Percentiles rank a stretch among this genome's conserved stretches.
These are phyloP conservation scores for Guadua angustifolia DNA, from an alignment of 176 grass and related monocot species.

Conservation along the genomic window DNA sequence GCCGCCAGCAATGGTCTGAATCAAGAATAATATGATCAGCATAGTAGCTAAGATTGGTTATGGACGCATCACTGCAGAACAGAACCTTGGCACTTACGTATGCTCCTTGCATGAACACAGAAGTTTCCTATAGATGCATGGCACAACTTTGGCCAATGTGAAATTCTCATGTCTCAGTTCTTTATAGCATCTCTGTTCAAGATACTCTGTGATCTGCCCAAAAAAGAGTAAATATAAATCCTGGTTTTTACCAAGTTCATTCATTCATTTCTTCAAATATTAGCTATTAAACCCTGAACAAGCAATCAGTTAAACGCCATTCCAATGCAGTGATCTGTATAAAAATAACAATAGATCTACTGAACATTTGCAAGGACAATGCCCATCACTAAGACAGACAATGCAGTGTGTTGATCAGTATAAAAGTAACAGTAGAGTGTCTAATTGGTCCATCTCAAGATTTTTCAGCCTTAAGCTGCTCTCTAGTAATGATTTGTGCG, in stretches of 20 bases:
- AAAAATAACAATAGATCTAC: background rate
- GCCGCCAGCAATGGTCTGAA: conserved; percentile 82
- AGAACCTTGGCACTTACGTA: conserved; percentile 62
- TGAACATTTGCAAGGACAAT: conserved; percentile 1
- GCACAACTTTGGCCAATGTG: conserved; percentile 77
- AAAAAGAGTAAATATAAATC: conserved; percentile 21
- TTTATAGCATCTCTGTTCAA: conserved; percentile 94
- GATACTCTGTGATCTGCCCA: conserved; percentile 75
- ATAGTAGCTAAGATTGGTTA: conserved; percentile 20
- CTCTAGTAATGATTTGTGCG: background rate
- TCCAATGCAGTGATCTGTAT: conserved; percentile 12
- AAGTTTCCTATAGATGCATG: conserved; percentile 82
- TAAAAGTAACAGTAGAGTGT: background rate
- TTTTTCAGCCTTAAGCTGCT: background rate
- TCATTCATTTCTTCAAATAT: conserved; percentile 7
- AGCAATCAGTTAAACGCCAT: background rate
- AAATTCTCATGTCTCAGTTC: conserved; percentile 83
- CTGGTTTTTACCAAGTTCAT: background rate
- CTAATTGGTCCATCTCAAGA: background rate
- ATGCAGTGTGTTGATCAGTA: background rate
- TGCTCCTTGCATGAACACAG: conserved; percentile 92
- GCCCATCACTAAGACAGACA: background rate
- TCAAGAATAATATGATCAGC: conserved; percentile 41
- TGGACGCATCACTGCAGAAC: conserved; percentile 10
- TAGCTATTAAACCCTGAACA: conserved; percentile 22